phyloP scores from a whole-genome alignment of 768 basidiomycete species.

The Tricholoma sp. region DNA sequence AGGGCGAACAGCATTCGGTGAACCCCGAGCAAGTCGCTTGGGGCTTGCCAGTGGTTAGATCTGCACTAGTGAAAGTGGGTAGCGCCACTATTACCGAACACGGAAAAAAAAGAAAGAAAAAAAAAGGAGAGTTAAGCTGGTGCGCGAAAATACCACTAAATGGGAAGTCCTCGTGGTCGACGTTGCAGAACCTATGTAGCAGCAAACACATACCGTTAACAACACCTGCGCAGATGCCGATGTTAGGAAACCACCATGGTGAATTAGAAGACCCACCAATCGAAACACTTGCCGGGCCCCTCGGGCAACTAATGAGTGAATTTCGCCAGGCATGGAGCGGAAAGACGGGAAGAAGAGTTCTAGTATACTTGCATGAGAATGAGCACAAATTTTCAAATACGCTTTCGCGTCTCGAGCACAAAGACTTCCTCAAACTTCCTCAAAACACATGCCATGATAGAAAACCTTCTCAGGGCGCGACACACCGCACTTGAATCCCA shows the following conservation, averaged over 20 bases:
- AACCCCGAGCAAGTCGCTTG: not conserved
- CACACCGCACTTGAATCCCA: not conserved
- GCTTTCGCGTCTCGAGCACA: not conserved
- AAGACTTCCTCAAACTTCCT: not conserved
- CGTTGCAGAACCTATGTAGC: not conserved
- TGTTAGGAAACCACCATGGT: not conserved
- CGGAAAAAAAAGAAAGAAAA: not conserved
- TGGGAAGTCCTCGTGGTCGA: not conserved
- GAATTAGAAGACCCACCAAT: no score
- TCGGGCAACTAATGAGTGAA: not conserved
- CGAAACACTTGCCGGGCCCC: no score
- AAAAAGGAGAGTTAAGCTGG: not conserved
- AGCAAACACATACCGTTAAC: not conserved
- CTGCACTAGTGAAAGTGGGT: not conserved
- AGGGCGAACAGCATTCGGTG: not conserved
- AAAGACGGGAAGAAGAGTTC: not conserved
- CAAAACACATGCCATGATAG: not conserved
- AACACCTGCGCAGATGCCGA: not conserved
- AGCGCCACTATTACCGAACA: not conserved
- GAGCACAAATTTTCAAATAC: no score
- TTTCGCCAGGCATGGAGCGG: not conserved
- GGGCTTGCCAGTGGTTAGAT: not conserved
- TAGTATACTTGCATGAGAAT: not conserved
- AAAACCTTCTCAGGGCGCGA: not conserved
- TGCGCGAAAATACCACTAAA: not conserved